Evolutionary conservation across 306 rosid genomes (phyloP), one percentile per base, ranked within the genome.

Genomic region (Calophaca sinica): DNA sequence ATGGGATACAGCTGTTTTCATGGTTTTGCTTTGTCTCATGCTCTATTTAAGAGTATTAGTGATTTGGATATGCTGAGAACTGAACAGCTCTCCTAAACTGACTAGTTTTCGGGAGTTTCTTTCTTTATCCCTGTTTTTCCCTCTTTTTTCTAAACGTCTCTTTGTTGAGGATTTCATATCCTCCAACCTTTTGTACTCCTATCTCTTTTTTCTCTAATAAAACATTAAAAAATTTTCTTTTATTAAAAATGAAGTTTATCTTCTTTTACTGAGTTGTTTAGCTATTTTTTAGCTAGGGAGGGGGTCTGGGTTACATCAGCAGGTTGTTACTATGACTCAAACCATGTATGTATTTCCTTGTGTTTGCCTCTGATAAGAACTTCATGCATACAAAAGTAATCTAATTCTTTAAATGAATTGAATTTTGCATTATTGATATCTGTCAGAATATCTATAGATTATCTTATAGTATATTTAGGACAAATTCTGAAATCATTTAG

Each of bases 141-240:
- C 35, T 2, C 11, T 46, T 10, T 46, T 10, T 38, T 15, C n/a
- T 38, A 32, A 8, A 32, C 6, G 2, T 35, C 32, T 31, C 20
- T 14, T 15, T 66, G 4, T 11, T 50, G 2, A 8, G 42, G 50
- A 29, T 38, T 74, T 42, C 68, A 39, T 62, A 29, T 62, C 31
- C 36, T 5, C 14, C 48, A 72, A 32, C 77, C 46, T 45, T 58
- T 31, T 59, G 58, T 35, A 50, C 31, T 65, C 6, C 41, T 44
- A 45, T 46, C 13, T 7, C 55, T 15, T 6, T 20, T 57, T 58
- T 29, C 55, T 44, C 33, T 31, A 13, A 31, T 46, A 13, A 54
- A 45, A 6, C 46, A 67, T 67, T 67, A 31, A 46, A 70, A 5
- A 20, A 38, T 26, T 0, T 53, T 55, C 7, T 9, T 70, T 54